phyloP scores from a whole-genome alignment of 2,329 filamentous ascomycete species.

The Lasiodiplodia gonubiensis region DNA sequence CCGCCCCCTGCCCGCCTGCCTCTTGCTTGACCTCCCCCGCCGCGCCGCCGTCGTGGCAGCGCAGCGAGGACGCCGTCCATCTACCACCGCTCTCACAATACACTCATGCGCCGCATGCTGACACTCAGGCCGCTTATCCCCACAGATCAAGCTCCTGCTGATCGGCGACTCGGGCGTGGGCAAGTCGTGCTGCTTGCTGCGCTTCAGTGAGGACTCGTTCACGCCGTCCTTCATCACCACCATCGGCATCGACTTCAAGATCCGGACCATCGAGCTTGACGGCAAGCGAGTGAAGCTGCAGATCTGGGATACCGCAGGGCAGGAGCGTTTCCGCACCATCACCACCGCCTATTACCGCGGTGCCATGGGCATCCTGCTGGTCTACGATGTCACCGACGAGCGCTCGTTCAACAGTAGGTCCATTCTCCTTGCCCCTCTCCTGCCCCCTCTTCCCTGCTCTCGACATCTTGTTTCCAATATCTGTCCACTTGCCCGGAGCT shows the following conservation, averaged over 20 bases:
- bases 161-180: slow-evolving; percentile 97
- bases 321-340: slow-evolving; percentile 98
- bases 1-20: slow-evolving; percentile 30
- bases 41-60: slow-evolving; percentile 27
- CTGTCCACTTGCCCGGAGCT: slow-evolving; percentile 2
- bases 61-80: slow-evolving; percentile 23
- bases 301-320: slow-evolving; percentile 99
- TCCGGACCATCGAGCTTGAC: slow-evolving; percentile 97
- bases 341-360: slow-evolving; percentile 98
- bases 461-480: not conserved
- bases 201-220: slow-evolving; percentile 97
- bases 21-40: slow-evolving; percentile 12
- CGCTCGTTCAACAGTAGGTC: slow-evolving; percentile 89
- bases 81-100: slow-evolving; percentile 2
- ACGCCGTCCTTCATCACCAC: slow-evolving; percentile 98
- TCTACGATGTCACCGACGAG: slow-evolving; percentile 98
- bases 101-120: slow-evolving; percentile 3
- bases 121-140: not conserved
- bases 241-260: slow-evolving; percentile 99
- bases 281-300: slow-evolving; percentile 98
- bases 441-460: not conserved
- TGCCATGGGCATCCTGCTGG: slow-evolving; percentile 96
- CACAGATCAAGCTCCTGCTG: slow-evolving; percentile 91
- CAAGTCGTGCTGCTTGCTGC: slow-evolving; percentile 95
- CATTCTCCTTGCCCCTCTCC: not conserved